Evolutionary conservation across 352 stramenopile species (phyloP).

Genomic region (Globisporangium paroecandrum): DNA sequence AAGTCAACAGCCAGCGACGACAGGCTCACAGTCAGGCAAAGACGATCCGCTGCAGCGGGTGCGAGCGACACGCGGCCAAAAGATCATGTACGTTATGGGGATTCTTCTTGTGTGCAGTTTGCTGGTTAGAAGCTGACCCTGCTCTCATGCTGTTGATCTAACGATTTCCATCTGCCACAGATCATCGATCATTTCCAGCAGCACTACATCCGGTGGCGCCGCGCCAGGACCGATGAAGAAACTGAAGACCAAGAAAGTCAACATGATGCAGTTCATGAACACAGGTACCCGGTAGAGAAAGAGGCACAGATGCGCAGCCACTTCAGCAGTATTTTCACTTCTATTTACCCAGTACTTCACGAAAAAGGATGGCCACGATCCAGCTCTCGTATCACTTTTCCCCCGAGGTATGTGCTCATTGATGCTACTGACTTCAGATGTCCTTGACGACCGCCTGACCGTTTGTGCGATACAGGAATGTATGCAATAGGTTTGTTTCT

Average conservation of each 20-base stretch:
- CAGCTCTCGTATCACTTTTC: too few species aligned
- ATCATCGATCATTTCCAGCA: conserved; percentile 29
- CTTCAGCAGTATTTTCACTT: background rate
- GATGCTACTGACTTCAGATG: too few species aligned
- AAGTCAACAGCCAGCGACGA: background rate
- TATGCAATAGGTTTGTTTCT: background rate
- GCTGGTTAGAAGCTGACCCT: background rate
- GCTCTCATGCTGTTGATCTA: background rate
- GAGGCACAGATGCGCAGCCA: background rate
- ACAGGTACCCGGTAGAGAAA: conserved; percentile 20
- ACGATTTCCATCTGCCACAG: conserved; percentile 12
- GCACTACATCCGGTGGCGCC: background rate
- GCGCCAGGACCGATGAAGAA: conserved; percentile 2
- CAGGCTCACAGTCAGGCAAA: too few species aligned
- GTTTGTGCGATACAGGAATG: background rate
- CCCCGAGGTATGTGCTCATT: too few species aligned
- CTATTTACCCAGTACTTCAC: background rate
- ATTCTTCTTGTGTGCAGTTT: background rate
- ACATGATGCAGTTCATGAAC: conserved; percentile 85
- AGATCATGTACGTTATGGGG: conserved; percentile 37
- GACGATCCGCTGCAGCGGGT: background rate
- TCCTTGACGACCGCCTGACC: background rate
- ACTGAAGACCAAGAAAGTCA: conserved; percentile 55
- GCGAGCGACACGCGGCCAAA: conserved; percentile 26
- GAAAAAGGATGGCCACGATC: too few species aligned